Base-by-base conservation (phyloP, 2,329 filamentous ascomycete genomes). In the Colletotrichum sp. region DNA sequence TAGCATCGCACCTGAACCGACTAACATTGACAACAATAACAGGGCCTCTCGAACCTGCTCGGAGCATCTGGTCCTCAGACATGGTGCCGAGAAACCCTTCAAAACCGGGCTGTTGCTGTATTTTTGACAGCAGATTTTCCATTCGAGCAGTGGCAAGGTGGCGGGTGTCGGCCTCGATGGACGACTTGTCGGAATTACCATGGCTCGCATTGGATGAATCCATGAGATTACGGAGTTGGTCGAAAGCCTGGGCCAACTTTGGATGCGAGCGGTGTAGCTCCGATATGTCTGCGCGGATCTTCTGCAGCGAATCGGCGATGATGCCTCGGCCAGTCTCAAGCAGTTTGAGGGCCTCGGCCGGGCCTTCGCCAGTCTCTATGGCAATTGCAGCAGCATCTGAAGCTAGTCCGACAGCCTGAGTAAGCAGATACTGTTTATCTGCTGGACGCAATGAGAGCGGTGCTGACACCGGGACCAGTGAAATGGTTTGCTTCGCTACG, bases 21-120 rank as follows among this genome's bases (percentile, higher is more conserved):
- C 81, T 83, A 5, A 81, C 71, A 63, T 84, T 85, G 22, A 85
- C 63, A 9, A 83, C 63, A 9, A 82, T 78, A 48, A 85, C 79
- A 2, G 82, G 80, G 3, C 80, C 82, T 15, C 63, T 8, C 4
- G 15, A 44, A 48, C 82, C 81, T 22, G 80, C 80, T 6, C 15
- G 65, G 3, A 78, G 28, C 30, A 83, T 77, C 15, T 80, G 63
- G 0, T 15, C 60, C 66, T 77, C 75, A 8, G 66, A 69, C 3
- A 79, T 76, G 3, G 79, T 36, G 1, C 75, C 65, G 0, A 83
- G 77, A 59, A 85, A 84, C 4, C 69, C 22, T 9, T 80, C 72
- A 66, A 84, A 84, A 3, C 78, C 79, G 18, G 75, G 60, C 28
- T 68, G 69, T 2, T 16, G 36, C 8, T 78, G 75, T 22, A 81